phyloP scores from a whole-genome alignment of 805 yeast species.

The Candida sonorensis region DNA sequence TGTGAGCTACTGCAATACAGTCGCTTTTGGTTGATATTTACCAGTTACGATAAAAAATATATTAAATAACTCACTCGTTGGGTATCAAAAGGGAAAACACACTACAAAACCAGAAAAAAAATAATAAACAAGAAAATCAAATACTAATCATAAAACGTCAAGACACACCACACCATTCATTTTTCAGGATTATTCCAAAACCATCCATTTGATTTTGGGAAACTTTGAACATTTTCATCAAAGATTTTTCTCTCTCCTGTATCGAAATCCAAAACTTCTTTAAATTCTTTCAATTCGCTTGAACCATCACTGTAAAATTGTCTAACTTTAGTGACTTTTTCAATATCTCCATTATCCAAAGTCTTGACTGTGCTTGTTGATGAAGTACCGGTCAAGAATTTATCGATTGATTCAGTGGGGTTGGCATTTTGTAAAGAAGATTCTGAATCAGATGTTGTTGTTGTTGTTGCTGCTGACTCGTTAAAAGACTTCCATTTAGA shows the following conservation, averaged over 20 bases:
- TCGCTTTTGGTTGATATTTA: slow-evolving; percentile 36
- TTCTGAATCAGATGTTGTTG: neutral
- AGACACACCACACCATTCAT: too few species aligned
- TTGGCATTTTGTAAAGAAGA: slow-evolving; percentile 20
- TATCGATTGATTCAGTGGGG: slow-evolving; percentile 12
- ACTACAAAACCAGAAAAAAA: neutral
- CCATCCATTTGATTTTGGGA: slow-evolving; percentile 18
- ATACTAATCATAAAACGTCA: too few species aligned
- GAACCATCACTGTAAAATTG: slow-evolving; percentile 39
- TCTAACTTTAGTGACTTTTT: slow-evolving; percentile 31
- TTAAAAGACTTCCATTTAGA: slow-evolving; percentile 20
- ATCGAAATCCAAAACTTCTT: slow-evolving; percentile 30
- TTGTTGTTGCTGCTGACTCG: neutral
- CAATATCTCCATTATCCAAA: slow-evolving; percentile 36
- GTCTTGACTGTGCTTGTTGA: slow-evolving; percentile 30
- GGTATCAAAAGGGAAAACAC: slow-evolving; percentile 2
- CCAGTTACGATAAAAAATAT: neutral
- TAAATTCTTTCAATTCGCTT: slow-evolving; percentile 30
- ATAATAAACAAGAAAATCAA: neutral
- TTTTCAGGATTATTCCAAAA: slow-evolving; percentile 21
- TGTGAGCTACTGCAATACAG: slow-evolving; percentile 38
- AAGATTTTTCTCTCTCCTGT: slow-evolving; percentile 26
- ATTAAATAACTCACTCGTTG: neutral
- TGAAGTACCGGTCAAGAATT: slow-evolving; percentile 28
- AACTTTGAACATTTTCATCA: slow-evolving; percentile 13